Conservation (phyloP, 345 rosid species). For the Schrenkiella parvula region DNA sequence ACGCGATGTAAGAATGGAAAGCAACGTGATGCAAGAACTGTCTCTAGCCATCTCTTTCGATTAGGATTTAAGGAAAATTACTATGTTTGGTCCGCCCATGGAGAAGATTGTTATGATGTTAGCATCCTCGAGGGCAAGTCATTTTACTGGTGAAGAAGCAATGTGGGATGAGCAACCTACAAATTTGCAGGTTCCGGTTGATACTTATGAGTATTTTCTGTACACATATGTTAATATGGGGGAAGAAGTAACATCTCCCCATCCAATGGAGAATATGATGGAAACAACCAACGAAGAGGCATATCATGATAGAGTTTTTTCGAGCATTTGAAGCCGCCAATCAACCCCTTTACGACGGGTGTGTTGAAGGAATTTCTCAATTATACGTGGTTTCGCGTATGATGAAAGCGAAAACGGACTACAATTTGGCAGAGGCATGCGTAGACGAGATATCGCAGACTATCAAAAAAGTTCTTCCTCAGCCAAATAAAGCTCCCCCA, state of each 20-base stretch:
- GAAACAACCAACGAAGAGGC: neutral
- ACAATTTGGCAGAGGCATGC: neutral
- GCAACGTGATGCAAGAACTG: neutral
- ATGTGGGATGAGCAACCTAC: neutral
- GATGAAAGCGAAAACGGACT: neutral
- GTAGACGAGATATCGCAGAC: neutral
- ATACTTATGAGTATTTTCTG: neutral
- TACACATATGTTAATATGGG: neutral
- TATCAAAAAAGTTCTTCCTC: neutral
- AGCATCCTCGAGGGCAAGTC: neutral
- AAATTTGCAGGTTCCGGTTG: neutral
- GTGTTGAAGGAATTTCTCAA: neutral
- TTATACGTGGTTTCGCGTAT: neutral
- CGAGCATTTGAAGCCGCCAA: neutral
- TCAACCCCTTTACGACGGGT: neutral
- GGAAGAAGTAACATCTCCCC: neutral
- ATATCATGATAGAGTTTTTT: neutral
- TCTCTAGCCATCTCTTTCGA: neutral
- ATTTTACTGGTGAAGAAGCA: neutral
- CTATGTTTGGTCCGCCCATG: neutral
- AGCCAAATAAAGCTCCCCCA: neutral
- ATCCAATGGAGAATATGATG: neutral
- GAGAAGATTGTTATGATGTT: neutral
- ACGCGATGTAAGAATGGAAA: neutral
- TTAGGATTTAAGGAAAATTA: too few species aligned